Percentiles rank a stretch among this genome's conserved stretches.
These are phyloP conservation scores for Ganoderma sp. DNA, from an alignment of 1,284 basidiomycete species.

Conservation along the genomic window DNA sequence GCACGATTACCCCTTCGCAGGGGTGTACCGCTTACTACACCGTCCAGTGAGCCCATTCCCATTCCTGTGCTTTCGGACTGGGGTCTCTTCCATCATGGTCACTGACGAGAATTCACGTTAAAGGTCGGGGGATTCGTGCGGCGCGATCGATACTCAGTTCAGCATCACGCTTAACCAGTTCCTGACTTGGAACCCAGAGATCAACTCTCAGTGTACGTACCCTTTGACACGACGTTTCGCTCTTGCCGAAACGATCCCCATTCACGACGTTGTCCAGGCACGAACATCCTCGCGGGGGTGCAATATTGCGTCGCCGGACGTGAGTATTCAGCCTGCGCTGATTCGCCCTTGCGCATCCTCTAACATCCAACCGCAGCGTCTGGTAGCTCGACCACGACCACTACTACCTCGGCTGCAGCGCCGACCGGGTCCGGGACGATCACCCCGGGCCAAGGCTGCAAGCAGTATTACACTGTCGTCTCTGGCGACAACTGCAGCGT, in stretches of 20 bases:
- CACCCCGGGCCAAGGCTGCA: slow-evolving; percentile 12
- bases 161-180: slow-evolving; percentile 5
- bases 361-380: neutral
- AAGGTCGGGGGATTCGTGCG: neutral
- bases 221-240: no score
- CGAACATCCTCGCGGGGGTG: neutral
- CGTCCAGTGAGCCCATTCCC: neutral
- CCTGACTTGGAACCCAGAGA: slow-evolving; percentile 10
- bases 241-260: no score
- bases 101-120: neutral
- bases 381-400: neutral
- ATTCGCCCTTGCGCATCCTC: neutral
- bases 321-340: neutral
- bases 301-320: neutral
- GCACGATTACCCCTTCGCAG: neutral
- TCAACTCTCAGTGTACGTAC: slow-evolving; percentile 7
- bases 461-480: slow-evolving; percentile 22
- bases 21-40: neutral
- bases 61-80: no score
- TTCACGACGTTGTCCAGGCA: neutral
- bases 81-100: no score
- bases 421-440: slow-evolving; percentile 11
- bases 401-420: neutral
- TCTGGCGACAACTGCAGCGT: slow-evolving; percentile 21
- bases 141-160: slow-evolving; percentile 5